phyloP scores from a whole-genome alignment of 129 eudicot genomes.

The Daucus carota region DNA sequence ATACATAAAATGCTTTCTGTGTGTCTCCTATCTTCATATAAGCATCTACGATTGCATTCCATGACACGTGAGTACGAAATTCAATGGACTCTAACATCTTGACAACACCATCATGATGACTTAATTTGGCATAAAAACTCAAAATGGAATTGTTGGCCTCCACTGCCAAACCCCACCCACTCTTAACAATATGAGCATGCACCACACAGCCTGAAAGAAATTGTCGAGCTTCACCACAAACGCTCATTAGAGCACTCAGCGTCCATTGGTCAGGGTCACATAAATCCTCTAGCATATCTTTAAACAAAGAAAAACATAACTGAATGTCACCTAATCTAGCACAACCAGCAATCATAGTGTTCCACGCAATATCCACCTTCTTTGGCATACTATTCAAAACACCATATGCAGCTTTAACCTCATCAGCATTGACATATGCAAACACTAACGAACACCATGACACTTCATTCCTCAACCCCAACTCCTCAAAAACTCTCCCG shows the following conservation, averaged over 20 bases:
- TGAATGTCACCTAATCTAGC: constrained; percentile 36
- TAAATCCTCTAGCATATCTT: constrained; percentile 42
- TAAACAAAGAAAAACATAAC: constrained; percentile 44
- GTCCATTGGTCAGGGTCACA: constrained; percentile 68
- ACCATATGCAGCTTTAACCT: constrained; percentile 28
- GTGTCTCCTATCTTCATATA: constrained; percentile 68
- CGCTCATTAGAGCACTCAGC: constrained; percentile 62
- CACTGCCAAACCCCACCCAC: constrained; percentile 62
- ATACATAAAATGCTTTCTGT: constrained; percentile 36
- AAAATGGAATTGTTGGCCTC: constrained; percentile 69
- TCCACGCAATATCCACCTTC: constrained; percentile 60
- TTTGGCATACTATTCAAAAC: constrained; percentile 54
- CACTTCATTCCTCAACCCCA: constrained; percentile 42
- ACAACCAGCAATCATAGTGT: constrained; percentile 63
- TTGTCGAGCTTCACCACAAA: constrained; percentile 41
- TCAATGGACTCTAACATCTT: constrained; percentile 35
- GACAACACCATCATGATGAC: constrained; percentile 40
- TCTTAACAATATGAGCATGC: constrained; percentile 41
- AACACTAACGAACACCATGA: constrained; percentile 81
- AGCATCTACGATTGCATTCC: constrained; percentile 75
- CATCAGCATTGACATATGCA: constrained; percentile 51
- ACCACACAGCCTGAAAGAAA: constrained; percentile 36
- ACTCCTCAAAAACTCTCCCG: constrained; percentile 45
- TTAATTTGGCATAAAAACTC: constrained; percentile 41
- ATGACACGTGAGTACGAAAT: constrained; percentile 45